These are phyloP conservation scores for Exidia glandulosa DNA, from an alignment of 768 basidiomycete species.

Conservation along the genomic window DNA sequence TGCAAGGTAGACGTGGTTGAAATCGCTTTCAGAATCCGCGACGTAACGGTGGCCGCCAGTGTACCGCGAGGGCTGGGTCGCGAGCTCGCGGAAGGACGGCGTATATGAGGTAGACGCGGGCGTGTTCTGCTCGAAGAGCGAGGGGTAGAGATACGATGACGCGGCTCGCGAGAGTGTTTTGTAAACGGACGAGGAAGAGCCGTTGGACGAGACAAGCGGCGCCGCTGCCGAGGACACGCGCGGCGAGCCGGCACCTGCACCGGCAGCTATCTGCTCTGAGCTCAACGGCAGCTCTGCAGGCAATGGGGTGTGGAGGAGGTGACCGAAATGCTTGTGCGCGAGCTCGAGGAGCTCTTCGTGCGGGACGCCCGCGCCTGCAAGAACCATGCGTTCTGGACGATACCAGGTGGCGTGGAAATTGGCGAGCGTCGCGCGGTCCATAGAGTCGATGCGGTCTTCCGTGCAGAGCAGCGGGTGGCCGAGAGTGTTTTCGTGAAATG, in stretches of 20 bases:
- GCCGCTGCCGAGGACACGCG: constrained; percentile 43
- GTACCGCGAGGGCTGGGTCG: constrained; percentile 41
- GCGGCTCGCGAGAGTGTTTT: constrained; percentile 71
- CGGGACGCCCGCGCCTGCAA: constrained; percentile 86
- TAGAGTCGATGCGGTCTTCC: constrained; percentile 60
- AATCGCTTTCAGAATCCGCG: constrained; percentile 49
- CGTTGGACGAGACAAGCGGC: constrained; percentile 24
- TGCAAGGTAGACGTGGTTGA: constrained; percentile 86
- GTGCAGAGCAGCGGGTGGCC: constrained; percentile 91
- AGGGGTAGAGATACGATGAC: constrained; percentile 49
- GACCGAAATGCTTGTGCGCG: constrained; percentile 73
- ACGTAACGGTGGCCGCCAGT: constrained; percentile 77
- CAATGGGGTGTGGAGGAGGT: constrained; percentile 30
- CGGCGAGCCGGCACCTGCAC: constrained; percentile 22
- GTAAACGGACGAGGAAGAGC: constrained; percentile 40
- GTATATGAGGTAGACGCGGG: constrained; percentile 4
- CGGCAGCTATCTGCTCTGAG: constrained; percentile 3
- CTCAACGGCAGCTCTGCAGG: constrained; percentile 1
- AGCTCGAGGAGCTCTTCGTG: constrained; percentile 85
- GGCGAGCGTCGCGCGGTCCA: constrained; percentile 52
- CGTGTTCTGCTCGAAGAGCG: constrained; percentile 4
- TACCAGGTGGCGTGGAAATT: constrained; percentile 73
- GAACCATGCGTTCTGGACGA: constrained; percentile 86
- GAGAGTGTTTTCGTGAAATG: constrained; percentile 63
- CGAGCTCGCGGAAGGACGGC: constrained; percentile 22